phyloP scores from a whole-genome alignment of 2,329 filamentous ascomycete species.

The Cercospora sp. region DNA sequence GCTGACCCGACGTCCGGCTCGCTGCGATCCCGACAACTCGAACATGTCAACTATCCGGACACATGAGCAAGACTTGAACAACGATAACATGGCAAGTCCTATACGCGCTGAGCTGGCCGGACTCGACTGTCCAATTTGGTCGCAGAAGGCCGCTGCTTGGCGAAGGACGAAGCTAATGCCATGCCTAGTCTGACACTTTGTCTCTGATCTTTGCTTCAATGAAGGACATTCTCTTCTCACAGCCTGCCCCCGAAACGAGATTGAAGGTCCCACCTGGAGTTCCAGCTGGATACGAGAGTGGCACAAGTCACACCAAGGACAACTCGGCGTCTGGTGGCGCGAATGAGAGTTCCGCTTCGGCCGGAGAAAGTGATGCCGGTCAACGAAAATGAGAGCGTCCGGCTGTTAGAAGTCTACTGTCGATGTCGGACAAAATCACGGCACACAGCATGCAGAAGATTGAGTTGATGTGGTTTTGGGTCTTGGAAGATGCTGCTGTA shows the following conservation, averaged over 20 bases:
- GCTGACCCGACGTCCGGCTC: background rate
- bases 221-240: slow-evolving; percentile 29
- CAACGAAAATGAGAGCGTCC: background rate
- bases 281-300: slow-evolving; percentile 6
- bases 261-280: slow-evolving; percentile 22
- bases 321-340: background rate
- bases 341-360: background rate
- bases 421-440: background rate
- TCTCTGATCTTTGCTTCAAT: slow-evolving; percentile 25
- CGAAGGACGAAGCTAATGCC: background rate
- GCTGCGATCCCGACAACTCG: background rate
- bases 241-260: slow-evolving; percentile 21
- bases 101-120: background rate
- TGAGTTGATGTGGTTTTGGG: background rate
- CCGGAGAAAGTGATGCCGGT: background rate
- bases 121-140: background rate
- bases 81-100: slow-evolving; percentile 3
- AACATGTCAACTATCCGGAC: background rate
- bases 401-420: background rate
- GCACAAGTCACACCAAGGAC: background rate
- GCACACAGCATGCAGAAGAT: background rate
- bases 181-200: slow-evolving; percentile 25
- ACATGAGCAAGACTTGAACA: background rate
- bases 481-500: background rate
- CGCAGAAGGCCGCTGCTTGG: background rate